Base-by-base conservation (phyloP, 2,329 filamentous ascomycete genomes). In the Rachicladosporium sp. region DNA sequence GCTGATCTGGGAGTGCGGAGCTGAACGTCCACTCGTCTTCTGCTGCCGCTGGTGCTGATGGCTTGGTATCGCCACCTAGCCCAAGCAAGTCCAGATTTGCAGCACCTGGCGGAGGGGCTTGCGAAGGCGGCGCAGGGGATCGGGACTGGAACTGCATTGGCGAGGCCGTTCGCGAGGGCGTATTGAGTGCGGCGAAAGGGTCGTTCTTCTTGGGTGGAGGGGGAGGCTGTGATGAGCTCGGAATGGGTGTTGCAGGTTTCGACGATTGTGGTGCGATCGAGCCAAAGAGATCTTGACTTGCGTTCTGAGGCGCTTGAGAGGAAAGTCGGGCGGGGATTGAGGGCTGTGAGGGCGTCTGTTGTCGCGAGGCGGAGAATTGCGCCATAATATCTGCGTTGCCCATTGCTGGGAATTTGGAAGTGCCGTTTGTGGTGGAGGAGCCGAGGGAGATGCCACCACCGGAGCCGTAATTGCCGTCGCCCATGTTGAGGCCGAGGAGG, bases 11-110 rank as follows among this genome's bases (percentile, higher is more conserved):
- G 10, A 95, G 69, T 0, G 89, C 80, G 0, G 89, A 96, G 3
- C 84, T 78, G 59, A 96, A 96, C 15, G 78, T 82, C 88, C 89
- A 96, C 55, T 96, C 89, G 47, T 96, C 89, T 37, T 95, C 89
- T 34, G 41, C 21, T 11, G 23, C 36, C 10, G 47, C 38, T 13
- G 44, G 19, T 2, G 46, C 31, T 27, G 8, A 27, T 2, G 83
- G 76, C 37, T 59, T 50, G 5, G 58, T 45, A 66, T 67, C 6
- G 64, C 54, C 34, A 53, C 48, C 41, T 47, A 53, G 47, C 42
- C 52, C 54, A 4, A 53, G 44, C 12, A 52, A 46, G 48, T 53
- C 51, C 33, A 57, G 38, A n/a, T 36, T 35, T 10, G 44, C 46
- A 6, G 48, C 37, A 29, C 32, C 27, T 32, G 56, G 42, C 23